Base-by-base conservation (phyloP, 805 yeast genomes). In the Candida ovalis region DNA sequence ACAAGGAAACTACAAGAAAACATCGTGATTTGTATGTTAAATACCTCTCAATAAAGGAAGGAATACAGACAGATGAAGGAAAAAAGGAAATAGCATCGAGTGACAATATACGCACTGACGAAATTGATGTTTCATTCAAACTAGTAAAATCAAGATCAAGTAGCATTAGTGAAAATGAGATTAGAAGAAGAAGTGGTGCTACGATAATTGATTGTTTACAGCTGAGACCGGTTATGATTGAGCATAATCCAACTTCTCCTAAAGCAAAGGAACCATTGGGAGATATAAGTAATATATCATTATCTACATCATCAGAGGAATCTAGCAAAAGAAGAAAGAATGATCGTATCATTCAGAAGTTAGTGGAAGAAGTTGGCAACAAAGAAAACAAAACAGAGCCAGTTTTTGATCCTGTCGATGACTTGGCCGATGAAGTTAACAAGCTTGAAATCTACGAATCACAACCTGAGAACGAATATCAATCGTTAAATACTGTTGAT, bases 311-410 rank as follows among this genome's bases (percentile, higher is more conserved):
- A 15, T 30, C 43, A 25, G 25, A 41, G 27, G 42, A 15, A 22
- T 44, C 42, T 12, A 9, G 3, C 15, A 48, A 42, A 19, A 52
- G 46, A 1, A 38, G 46, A 1, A 38, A 54, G 1, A 52, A 56
- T 2, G 61, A 56, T 3, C 40, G 61, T 4, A 65, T 75, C 32
- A 47, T 51, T 0, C 59, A 53, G 1, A 58, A 56, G 15, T 49
- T 79, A 23, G 50, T 61, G 28, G 44, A 50, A 24, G 82, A 78
- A 58, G 52, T 76, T 17, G 49, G 45, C 28, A 43, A 54, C 21
- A 50, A 51, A 33, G 56, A 55, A 30, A 49, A 52, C 42, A 69
- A 70, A 44, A 52, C 17, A 6, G 19, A 17, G 15, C n/a, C 18
- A 6, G 15, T 37, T 10, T 8, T 4, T 19, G 18, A 13, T 9